Percentiles rank a stretch among this genome's conserved stretches.
phyloP scores from a whole-genome alignment of 371 early-diverging fungal species.

The Actinomucor elegans region DNA sequence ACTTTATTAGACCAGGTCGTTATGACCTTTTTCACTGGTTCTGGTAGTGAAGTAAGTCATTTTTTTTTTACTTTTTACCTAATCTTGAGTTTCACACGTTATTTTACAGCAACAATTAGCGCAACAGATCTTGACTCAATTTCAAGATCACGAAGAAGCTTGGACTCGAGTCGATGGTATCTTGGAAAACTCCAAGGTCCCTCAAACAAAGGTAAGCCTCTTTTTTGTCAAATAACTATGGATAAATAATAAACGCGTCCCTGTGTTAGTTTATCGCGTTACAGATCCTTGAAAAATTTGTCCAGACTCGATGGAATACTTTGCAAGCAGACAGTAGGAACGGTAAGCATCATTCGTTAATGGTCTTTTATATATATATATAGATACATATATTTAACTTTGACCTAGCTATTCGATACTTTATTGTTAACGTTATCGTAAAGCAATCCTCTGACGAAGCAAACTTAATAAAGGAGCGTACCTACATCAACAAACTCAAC shows the following conservation, averaged over 20 bases:
- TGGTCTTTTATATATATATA: background rate
- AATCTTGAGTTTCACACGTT: conserved; percentile 2
- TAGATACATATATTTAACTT: background rate
- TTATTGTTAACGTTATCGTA: conserved; percentile 87
- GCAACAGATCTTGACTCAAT: conserved; percentile 83
- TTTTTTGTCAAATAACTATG: too few species aligned
- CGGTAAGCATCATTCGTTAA: conserved; percentile 53
- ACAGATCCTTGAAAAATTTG: conserved; percentile 93
- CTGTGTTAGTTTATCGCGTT: conserved; percentile 95
- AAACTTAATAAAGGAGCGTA: conserved; percentile 66
- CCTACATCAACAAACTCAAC: conserved; percentile 89
- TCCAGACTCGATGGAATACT: conserved; percentile 97
- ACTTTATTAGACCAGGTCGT: conserved; percentile 89
- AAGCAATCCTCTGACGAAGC: conserved; percentile 86
- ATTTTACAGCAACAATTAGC: conserved; percentile 77
- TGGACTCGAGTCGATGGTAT: conserved; percentile 97
- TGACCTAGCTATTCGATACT: conserved; percentile 86
- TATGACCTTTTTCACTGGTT: conserved; percentile 68
- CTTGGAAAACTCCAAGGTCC: conserved; percentile 78
- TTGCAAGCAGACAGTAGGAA: conserved; percentile 88
- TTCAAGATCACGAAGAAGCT: conserved; percentile 96
- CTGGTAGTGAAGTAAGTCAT: conserved; percentile 69
- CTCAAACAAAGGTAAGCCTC: conserved; percentile 91
- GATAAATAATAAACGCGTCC: conserved; percentile 17
- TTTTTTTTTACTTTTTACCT: background rate